Evolutionary conservation across 192 early-diverging fungal species (phyloP).

Genomic region (Jimgerdemannia flammicorona): DNA sequence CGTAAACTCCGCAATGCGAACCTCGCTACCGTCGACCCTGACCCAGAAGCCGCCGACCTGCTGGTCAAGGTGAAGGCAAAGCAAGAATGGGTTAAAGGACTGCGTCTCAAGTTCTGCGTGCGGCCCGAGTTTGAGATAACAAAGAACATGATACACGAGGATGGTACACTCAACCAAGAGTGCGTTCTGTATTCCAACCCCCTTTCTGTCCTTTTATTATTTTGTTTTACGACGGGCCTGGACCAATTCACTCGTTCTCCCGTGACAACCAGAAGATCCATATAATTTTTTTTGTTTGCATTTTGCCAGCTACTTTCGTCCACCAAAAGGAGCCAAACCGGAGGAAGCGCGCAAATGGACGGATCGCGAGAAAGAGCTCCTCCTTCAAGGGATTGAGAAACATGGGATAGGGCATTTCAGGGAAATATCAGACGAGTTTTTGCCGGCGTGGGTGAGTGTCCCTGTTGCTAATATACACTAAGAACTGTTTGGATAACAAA

Average conservation of each 20-base stretch:
- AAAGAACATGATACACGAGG: constrained; percentile 75
- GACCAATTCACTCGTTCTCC: no score
- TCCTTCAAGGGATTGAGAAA: constrained; percentile 78
- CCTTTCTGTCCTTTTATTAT: constrained; percentile 5
- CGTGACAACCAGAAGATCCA: background rate
- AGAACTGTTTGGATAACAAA: background rate
- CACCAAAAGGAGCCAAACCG: constrained; percentile 54
- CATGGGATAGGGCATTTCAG: constrained; percentile 87
- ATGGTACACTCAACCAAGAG: constrained; percentile 88
- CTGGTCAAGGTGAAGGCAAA: constrained; percentile 19
- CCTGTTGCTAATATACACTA: background rate
- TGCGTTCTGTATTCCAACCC: constrained; percentile 21
- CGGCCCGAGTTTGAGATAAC: constrained; percentile 82
- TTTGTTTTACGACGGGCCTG: no score
- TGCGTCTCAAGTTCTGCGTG: constrained; percentile 83
- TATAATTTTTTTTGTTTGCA: background rate
- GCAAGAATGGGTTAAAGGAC: constrained; percentile 74
- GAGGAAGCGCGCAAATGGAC: constrained; percentile 77
- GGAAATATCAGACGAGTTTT: constrained; percentile 72
- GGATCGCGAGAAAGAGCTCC: constrained; percentile 66
- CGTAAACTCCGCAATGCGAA: no score
- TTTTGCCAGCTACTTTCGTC: constrained; percentile 63
- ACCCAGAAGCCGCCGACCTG: no score
- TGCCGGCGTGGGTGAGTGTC: constrained; percentile 70
- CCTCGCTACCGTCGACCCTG: no score